phyloP scores from a whole-genome alignment of 257 asterid species.

The Nicotiana noctiflora region DNA sequence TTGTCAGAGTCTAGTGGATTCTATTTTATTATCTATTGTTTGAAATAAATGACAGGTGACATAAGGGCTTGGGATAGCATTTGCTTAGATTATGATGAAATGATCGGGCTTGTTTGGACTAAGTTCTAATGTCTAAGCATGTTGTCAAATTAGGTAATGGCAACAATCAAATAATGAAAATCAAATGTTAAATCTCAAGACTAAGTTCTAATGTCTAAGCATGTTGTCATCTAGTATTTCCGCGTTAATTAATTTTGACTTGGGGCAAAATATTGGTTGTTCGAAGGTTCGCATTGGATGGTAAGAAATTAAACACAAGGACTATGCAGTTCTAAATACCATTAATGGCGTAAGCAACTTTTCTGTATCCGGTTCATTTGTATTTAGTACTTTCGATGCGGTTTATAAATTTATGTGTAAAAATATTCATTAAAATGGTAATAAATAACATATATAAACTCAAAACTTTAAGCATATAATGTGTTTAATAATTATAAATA shows the following conservation, averaged over 20 bases:
- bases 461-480: too few relatives aligned
- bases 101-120: background rate
- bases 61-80: background rate
- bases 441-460: too few relatives aligned
- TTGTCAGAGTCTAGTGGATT: background rate
- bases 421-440: too few relatives aligned
- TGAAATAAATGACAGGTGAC: background rate
- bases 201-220: background rate
- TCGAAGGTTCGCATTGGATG: background rate
- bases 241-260: background rate
- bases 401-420: too few relatives aligned
- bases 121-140: too few relatives aligned
- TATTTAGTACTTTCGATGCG: too few relatives aligned
- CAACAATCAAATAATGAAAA: background rate
- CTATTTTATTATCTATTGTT: background rate
- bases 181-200: background rate
- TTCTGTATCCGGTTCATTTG: too few relatives aligned
- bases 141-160: background rate
- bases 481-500: too few relatives aligned
- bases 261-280: background rate
- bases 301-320: background rate
- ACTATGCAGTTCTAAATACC: too few relatives aligned
- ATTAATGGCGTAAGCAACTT: too few relatives aligned
- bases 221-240: background rate
- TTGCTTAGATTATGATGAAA: background rate